Evolutionary conservation across 2,329 filamentous ascomycete genomes (phyloP), one percentile per base, ranked within the genome.

Genomic region (Arthrobotrys musiformis): DNA sequence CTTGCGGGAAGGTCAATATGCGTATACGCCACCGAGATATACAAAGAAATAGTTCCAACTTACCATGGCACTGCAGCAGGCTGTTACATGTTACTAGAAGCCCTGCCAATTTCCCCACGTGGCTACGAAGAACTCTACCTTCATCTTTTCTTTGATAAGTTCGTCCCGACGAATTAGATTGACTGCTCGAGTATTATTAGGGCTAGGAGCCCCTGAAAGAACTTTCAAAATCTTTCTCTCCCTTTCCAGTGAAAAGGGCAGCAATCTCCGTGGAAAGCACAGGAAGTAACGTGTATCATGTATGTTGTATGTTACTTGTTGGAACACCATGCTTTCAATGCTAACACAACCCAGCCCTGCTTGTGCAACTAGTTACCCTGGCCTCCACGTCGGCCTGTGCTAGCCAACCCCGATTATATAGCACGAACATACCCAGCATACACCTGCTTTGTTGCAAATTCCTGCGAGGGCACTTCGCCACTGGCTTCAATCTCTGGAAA

Each of bases 261-360:
- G 11, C 54, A 58, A 58, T 58, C 54, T 58, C 54, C 54, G 33
- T n/a, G 11, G n/a, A 40, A 24, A 24, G 33, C 15, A 33, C 54
- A 17, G 33, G 17, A 37, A n/a, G 19, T 58, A 58, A 26, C 54
- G 0, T 40, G 54, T 58, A 56, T 58, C 33, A 58, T 58, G 7
- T 56, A 17, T 35, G 50, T 56, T 56, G 28, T 2, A 56, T 35
- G 54, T 58, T 26, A 40, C 54, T 26, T 58, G 54, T 58, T 58
- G 54, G 30, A 58, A n/a, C n/a, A 40, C 1, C 17, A 40, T 15
- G 33, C 30, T 33, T 11, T 5, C 48, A 56, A 33, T 35, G 15
- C 50, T 8, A 22, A 35, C 35, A n/a, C 35, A 5, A 2, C 28
- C 50, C n/a, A 35, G 28, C 50, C 50, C 8, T 56, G n/a, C 28